A percentile compares a stretch with the other conserved stretches of the same genome.
phyloP scores from a whole-genome alignment of 768 basidiomycete species.

The Tricholoma hemisulphureum region DNA sequence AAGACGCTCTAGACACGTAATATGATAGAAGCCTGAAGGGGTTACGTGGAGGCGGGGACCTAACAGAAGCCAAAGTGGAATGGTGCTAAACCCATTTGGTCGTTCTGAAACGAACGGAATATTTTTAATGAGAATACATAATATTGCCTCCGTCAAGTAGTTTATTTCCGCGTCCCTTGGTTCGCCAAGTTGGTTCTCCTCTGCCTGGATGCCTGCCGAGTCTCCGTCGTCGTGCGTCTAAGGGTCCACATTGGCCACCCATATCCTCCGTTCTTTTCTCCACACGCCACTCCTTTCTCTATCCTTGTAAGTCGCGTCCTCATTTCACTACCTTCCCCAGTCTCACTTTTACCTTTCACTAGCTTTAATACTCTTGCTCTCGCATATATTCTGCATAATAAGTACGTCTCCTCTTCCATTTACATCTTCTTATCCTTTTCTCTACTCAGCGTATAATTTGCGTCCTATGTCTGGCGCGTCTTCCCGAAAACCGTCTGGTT shows the following conservation, averaged over 20 bases:
- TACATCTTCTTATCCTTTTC: neutral
- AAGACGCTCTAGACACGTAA: slow-evolving; percentile 8
- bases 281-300: slow-evolving; percentile 4
- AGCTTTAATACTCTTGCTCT: slow-evolving; percentile 11
- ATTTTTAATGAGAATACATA: slow-evolving; percentile 27
- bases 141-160: slow-evolving; percentile 30
- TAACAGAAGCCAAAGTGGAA: slow-evolving; percentile 24
- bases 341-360: slow-evolving; percentile 20
- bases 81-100: slow-evolving; percentile 34
- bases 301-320: slow-evolving; percentile 26
- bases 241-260: neutral
- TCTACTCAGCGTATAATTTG: slow-evolving; percentile 17
- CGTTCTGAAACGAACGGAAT: slow-evolving; percentile 39
- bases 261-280: slow-evolving; percentile 9
- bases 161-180: slow-evolving; percentile 22
- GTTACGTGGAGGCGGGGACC: slow-evolving; percentile 34
- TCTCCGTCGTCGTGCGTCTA: neutral
- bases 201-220: slow-evolving; percentile 6
- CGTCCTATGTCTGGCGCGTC: slow-evolving; percentile 40
- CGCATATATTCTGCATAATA: slow-evolving; percentile 15
- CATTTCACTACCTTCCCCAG: slow-evolving; percentile 31
- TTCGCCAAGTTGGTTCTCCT: slow-evolving; percentile 3
- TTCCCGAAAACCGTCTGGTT: slow-evolving; percentile 67
- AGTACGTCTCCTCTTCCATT: neutral
- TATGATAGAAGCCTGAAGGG: neutral